These are phyloP conservation scores for Mycena albidolilacea DNA, from an alignment of 768 basidiomycete species.

Conservation along the genomic window DNA sequence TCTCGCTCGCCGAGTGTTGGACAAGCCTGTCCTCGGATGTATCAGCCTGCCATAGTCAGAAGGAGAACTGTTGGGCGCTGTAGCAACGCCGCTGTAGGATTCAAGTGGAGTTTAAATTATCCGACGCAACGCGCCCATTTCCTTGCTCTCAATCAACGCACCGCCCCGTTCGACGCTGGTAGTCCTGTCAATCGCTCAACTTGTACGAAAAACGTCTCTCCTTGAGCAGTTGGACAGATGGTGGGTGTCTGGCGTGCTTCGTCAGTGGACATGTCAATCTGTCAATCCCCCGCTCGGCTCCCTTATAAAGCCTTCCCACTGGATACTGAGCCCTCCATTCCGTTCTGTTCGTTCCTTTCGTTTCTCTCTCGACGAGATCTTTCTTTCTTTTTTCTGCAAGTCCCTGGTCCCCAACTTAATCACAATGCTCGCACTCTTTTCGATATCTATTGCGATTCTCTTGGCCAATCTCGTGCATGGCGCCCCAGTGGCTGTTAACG, in stretches of 20 bases:
- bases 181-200: neutral
- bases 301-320: slow-evolving; percentile 15
- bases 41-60: too few species aligned
- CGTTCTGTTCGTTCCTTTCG: slow-evolving; percentile 16
- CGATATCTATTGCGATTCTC: slow-evolving; percentile 29
- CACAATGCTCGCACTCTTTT: slow-evolving; percentile 22
- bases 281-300: neutral
- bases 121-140: neutral
- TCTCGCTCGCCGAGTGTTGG: too few species aligned
- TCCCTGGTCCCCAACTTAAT: neutral
- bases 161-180: slow-evolving; percentile 4
- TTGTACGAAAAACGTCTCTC: neutral
- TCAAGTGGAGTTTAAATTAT: neutral
- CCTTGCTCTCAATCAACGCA: slow-evolving; percentile 13
- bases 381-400: slow-evolving; percentile 1
- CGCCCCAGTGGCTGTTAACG: slow-evolving; percentile 33
- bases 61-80: neutral
- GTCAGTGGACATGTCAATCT: slow-evolving; percentile 25
- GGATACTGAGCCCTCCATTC: slow-evolving; percentile 5
- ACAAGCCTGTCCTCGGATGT: too few species aligned
- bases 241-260: neutral
- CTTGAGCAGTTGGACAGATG: slow-evolving; percentile 23
- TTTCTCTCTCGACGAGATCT: slow-evolving; percentile 36
- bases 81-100: too few species aligned
- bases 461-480: slow-evolving; percentile 15